Conservation (phyloP, 2,329 filamentous ascomycete genomes). For the Coniochaeta pulveracea region DNA sequence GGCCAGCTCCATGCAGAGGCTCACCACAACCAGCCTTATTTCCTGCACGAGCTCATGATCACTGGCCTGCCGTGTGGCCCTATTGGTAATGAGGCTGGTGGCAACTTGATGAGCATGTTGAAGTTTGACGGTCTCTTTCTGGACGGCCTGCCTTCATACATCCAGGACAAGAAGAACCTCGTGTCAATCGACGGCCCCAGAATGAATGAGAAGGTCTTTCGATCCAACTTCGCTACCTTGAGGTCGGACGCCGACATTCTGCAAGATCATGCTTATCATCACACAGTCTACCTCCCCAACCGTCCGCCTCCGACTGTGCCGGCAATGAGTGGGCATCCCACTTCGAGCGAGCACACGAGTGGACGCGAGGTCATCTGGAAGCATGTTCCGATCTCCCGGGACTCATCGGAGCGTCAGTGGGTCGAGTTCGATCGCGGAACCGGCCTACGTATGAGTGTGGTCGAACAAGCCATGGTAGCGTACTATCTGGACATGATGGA, state of each 20-base stretch:
- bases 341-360: no score
- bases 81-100: slow-evolving; percentile 31
- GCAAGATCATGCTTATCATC: no score
- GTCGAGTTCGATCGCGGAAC: slow-evolving; percentile 31
- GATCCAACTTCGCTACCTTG: no score
- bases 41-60: slow-evolving; percentile 38
- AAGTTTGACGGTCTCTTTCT: slow-evolving; percentile 42
- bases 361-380: slow-evolving; percentile 36
- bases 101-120: slow-evolving; percentile 38
- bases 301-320: slow-evolving; percentile 26
- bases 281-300: no score
- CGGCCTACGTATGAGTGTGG: no score
- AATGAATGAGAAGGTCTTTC: slow-evolving; percentile 32
- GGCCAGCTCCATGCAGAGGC: slow-evolving; percentile 39
- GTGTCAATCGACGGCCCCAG: slow-evolving; percentile 25
- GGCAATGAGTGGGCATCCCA: slow-evolving; percentile 29
- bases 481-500: no score
- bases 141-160: slow-evolving; percentile 30
- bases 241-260: no score
- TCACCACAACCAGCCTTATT: slow-evolving; percentile 40
- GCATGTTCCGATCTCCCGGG: slow-evolving; percentile 29
- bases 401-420: slow-evolving; percentile 31
- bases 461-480: no score
- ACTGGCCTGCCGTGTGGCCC: slow-evolving; percentile 41
- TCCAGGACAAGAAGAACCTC: slow-evolving; percentile 27